These are phyloP conservation scores for Spinellus fusiger DNA, from an alignment of 192 early-diverging fungal genomes.

Conservation along the genomic window DNA sequence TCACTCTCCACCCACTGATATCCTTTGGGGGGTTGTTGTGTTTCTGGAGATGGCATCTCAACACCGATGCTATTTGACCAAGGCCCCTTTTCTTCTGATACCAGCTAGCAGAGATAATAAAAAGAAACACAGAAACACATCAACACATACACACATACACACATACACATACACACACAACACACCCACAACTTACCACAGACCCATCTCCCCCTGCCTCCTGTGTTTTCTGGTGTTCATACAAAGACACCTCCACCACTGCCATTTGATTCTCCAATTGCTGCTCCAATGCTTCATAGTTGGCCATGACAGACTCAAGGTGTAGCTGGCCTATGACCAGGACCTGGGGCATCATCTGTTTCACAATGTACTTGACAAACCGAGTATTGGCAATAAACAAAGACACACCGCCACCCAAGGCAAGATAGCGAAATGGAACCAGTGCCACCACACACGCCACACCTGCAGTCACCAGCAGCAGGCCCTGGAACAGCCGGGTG, in stretches of 20 bases:
- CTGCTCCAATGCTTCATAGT: conserved; percentile 12
- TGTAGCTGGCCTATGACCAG: neutral
- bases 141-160: neutral
- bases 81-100: conserved; percentile 22
- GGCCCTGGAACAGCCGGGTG: conserved; percentile 36
- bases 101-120: conserved; percentile 4
- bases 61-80: conserved; percentile 30
- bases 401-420: conserved; percentile 46
- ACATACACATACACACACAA: neutral
- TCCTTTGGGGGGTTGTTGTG: conserved; percentile 24
- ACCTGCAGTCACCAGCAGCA: conserved; percentile 26
- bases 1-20: conserved; percentile 29
- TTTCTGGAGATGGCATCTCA: conserved; percentile 7
- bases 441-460: conserved; percentile 37
- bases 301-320: neutral
- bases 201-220: conserved; percentile 19
- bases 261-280: neutral
- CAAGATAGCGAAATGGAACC: conserved; percentile 42
- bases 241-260: conserved; percentile 17
- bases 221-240: conserved; percentile 31
- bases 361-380: conserved; percentile 33
- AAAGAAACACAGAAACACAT: neutral
- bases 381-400: conserved; percentile 59
- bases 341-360: conserved; percentile 9
- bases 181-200: conserved; percentile 11